A percentile compares a stretch with the other conserved stretches of the same genome.
Evolutionary conservation across 352 stramenopile species (phyloP).

Genomic region (Thalassiosira livingstoniorum): DNA sequence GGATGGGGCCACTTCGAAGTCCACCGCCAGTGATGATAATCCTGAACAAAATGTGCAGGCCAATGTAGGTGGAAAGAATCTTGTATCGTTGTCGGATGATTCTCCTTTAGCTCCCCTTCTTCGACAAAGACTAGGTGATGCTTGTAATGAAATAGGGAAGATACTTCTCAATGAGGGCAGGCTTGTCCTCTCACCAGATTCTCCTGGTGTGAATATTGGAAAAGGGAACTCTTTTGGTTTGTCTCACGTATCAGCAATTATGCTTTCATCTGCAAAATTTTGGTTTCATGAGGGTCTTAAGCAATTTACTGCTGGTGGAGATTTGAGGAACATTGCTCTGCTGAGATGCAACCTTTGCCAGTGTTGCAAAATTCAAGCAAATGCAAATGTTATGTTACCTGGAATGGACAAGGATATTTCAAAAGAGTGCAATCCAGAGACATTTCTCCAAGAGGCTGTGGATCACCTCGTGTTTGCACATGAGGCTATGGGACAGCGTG

Average conservation of each 20-base stretch:
- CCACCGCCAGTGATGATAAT: not conserved
- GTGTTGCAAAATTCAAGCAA: constrained; percentile 79
- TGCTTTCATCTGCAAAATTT: constrained; percentile 80
- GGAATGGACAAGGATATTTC: constrained; percentile 17
- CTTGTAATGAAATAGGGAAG: constrained; percentile 84
- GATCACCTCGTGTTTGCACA: constrained; percentile 79
- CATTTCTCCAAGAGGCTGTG: constrained; percentile 73
- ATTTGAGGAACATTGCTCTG: constrained; percentile 78
- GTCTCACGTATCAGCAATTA: constrained; percentile 60
- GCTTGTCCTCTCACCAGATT: constrained; percentile 42
- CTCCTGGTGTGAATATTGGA: constrained; percentile 8
- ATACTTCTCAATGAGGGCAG: constrained; percentile 73
- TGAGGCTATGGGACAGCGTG: constrained; percentile 68
- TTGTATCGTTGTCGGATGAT: constrained; percentile 5
- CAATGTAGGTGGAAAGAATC: constrained; percentile 3
- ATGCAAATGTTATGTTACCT: constrained; percentile 60
- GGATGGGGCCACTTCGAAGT: not conserved
- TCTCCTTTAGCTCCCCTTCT: constrained; percentile 65
- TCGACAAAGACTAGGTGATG: constrained; percentile 76
- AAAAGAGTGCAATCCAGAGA: constrained; percentile 55
- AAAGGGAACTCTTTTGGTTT: constrained; percentile 34
- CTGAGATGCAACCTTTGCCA: constrained; percentile 82
- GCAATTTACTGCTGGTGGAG: constrained; percentile 67
- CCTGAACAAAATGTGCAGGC: not conserved
- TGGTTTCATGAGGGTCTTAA: constrained; percentile 79